Evolutionary conservation across 306 rosid genomes (phyloP).

Genomic region (Cucurbita ficifolia): DNA sequence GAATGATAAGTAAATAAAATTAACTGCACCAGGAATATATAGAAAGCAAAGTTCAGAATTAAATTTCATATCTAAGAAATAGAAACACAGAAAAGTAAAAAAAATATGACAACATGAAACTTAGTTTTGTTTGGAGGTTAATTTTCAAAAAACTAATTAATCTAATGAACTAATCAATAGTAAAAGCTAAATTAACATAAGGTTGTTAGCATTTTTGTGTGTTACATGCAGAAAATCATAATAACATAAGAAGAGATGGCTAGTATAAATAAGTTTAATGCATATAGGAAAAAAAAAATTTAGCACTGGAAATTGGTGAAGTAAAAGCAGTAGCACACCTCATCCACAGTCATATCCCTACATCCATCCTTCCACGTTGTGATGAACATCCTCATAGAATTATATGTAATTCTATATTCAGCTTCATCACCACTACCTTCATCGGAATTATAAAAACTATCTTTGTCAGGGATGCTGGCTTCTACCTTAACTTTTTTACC

Average conservation of each 20-base stretch:
- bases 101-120: background rate
- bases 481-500: constrained; percentile 8
- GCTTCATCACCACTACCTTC: background rate
- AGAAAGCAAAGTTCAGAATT: background rate
- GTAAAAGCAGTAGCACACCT: constrained; percentile 33
- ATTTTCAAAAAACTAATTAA: background rate
- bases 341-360: constrained; percentile 18
- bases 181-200: background rate
- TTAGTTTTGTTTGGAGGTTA: background rate
- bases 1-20: background rate
- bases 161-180: background rate
- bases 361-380: constrained; percentile 77
- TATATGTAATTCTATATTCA: constrained; percentile 25
- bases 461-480: constrained; percentile 5
- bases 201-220: background rate
- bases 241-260: background rate
- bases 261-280: background rate
- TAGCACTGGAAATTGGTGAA: background rate
- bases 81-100: background rate
- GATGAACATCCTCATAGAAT: constrained; percentile 45
- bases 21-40: background rate
- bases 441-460: constrained; percentile 7
- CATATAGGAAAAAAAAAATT: background rate
- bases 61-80: background rate
- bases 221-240: background rate